Percentiles rank a stretch among this genome's conserved stretches.
Conservation (phyloP, 257 asterid genomes). For the Pogostemon cablin region DNA sequence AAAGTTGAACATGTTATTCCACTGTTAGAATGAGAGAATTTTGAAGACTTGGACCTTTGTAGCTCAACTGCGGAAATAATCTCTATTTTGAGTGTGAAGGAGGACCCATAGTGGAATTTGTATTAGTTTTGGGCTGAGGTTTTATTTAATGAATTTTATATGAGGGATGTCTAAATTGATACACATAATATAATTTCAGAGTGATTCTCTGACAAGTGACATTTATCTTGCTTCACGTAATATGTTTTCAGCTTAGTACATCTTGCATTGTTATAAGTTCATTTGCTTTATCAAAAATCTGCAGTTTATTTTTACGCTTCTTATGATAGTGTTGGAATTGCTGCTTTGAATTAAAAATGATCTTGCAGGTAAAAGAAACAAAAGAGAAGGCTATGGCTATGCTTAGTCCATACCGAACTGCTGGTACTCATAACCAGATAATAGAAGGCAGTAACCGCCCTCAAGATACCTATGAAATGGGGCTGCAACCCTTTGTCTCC, state of each 20-base stretch:
- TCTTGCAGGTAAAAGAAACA: slow-evolving; percentile 80
- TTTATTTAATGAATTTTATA: neutral
- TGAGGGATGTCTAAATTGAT: too few relatives aligned
- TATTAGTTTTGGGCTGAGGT: neutral
- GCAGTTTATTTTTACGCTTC: slow-evolving; percentile 17
- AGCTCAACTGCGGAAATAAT: too few relatives aligned
- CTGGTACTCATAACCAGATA: slow-evolving; percentile 56
- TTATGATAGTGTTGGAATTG: slow-evolving; percentile 13
- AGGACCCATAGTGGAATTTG: too few relatives aligned
- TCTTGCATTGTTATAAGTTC: slow-evolving; percentile 15
- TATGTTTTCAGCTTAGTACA: slow-evolving; percentile 20
- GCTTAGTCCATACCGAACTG: slow-evolving; percentile 67
- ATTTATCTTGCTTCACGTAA: slow-evolving; percentile 1
- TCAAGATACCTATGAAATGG: slow-evolving; percentile 55
- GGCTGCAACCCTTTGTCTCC: slow-evolving; percentile 73
- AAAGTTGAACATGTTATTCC: too few relatives aligned
- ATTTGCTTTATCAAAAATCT: slow-evolving; percentile 15
- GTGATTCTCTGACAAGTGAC: neutral
- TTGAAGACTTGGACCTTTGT: too few relatives aligned
- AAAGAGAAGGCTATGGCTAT: slow-evolving; percentile 87
- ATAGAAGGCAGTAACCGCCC: slow-evolving; percentile 55
- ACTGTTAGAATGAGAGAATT: too few relatives aligned
- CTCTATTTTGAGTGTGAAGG: too few relatives aligned
- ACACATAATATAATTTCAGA: too few relatives aligned
- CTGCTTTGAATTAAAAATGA: slow-evolving; percentile 23